A percentile compares a stretch with the other conserved stretches of the same genome.
Conservation (phyloP, 2,329 filamentous ascomycete genomes). For the Sphaerulina populicola region DNA sequence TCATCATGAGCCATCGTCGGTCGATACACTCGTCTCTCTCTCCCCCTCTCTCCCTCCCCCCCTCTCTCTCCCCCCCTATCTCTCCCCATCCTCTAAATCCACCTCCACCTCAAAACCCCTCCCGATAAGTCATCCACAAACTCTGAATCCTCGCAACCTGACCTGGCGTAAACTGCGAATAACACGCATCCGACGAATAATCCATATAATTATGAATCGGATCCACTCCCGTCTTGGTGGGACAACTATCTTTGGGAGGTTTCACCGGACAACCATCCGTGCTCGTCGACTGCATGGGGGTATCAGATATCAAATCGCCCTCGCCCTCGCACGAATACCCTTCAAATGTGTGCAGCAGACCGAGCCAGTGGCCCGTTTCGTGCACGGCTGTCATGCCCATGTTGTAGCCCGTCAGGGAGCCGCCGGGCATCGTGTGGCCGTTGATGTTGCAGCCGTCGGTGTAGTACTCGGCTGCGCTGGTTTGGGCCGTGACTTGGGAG, state of each 20-base stretch:
- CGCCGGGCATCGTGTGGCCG: conserved; percentile 50
- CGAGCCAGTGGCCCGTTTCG: conserved; percentile 44
- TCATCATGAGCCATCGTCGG: no score
- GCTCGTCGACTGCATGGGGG: conserved; percentile 35
- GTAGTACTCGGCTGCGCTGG: conserved; percentile 34
- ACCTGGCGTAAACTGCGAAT: conserved; percentile 44
- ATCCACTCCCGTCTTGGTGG: conserved; percentile 40
- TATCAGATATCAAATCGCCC: conserved; percentile 41
- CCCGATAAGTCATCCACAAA: conserved; percentile 43
- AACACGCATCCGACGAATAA: conserved; percentile 50
- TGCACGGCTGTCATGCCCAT: conserved; percentile 42
- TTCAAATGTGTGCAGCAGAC: conserved; percentile 42
- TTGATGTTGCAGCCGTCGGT: conserved; percentile 52
- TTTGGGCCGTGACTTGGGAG: conserved; percentile 33
- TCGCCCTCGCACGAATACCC: conserved; percentile 39
- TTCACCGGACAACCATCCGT: conserved; percentile 48
- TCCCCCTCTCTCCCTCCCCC: not conserved
- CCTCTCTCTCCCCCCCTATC: not conserved
- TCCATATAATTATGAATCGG: conserved; percentile 55
- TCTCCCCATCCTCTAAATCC: not conserved
- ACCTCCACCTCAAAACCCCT: conserved; percentile 19
- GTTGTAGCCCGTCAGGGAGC: conserved; percentile 44
- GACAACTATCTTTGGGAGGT: conserved; percentile 46
- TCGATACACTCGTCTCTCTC: no score
- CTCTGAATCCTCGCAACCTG: conserved; percentile 46